phyloP scores from a whole-genome alignment of 2,329 filamentous ascomycete genomes.

The Aspergillus candidus region DNA sequence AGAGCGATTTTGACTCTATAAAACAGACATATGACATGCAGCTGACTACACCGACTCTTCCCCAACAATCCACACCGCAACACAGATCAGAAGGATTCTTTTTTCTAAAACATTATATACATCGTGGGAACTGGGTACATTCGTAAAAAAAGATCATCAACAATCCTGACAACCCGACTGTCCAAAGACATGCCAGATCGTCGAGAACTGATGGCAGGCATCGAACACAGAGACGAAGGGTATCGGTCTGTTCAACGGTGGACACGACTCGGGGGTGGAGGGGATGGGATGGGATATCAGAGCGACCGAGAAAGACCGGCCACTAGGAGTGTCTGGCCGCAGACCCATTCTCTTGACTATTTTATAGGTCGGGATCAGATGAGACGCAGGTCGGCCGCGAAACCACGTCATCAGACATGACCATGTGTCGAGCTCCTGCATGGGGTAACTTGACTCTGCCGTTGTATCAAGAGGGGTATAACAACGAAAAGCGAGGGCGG shows the following conservation, averaged over 20 bases:
- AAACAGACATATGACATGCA: too few relatives aligned
- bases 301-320: not conserved
- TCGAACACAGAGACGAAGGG: constrained; percentile 1
- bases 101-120: constrained; percentile 12
- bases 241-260: constrained; percentile 1
- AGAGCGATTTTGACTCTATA: too few relatives aligned
- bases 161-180: not conserved
- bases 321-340: not conserved
- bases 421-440: constrained; percentile 1
- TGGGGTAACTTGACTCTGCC: too few relatives aligned
- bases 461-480: too few relatives aligned
- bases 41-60: too few relatives aligned
- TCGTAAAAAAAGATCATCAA: not conserved
- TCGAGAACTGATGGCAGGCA: constrained; percentile 1
- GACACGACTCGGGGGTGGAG: not conserved
- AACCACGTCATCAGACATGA: not conserved
- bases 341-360: not conserved
- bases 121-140: constrained; percentile 6
- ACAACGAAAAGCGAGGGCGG: not conserved
- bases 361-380: not conserved
- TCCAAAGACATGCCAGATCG: not conserved
- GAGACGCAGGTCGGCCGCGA: not conserved
- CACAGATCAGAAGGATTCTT: not conserved
- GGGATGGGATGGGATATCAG: not conserved
- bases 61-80: too few relatives aligned